These are phyloP conservation scores for Candida ovalis DNA, from an alignment of 805 yeast genomes.

Conservation along the genomic window DNA sequence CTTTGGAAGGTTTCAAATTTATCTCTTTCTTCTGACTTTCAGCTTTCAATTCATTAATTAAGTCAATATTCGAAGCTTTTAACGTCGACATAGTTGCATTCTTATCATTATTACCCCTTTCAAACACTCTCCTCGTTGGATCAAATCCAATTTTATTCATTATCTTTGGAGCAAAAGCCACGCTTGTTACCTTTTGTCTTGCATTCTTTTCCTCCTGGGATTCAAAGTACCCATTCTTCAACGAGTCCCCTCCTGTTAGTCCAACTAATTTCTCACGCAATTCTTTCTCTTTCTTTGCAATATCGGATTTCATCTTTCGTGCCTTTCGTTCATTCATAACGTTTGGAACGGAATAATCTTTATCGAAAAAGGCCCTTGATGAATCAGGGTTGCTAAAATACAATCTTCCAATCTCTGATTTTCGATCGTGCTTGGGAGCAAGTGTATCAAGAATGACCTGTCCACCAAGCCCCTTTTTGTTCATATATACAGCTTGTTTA, in stretches of 20 bases:
- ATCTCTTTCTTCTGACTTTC: slow-evolving; percentile 13
- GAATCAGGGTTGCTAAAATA: slow-evolving; percentile 40
- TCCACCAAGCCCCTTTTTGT: slow-evolving; percentile 11
- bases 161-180: slow-evolving; percentile 21
- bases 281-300: slow-evolving; percentile 33
- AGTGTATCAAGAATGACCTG: slow-evolving; percentile 23
- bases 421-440: slow-evolving; percentile 21
- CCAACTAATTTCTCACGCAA: slow-evolving; percentile 31
- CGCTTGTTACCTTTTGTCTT: slow-evolving; percentile 24
- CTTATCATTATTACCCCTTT: slow-evolving; percentile 3
- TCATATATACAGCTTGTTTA: slow-evolving; percentile 39
- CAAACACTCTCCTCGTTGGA: slow-evolving; percentile 25
- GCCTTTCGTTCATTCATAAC: slow-evolving; percentile 37
- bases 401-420: slow-evolving; percentile 18
- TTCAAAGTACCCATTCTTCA: slow-evolving; percentile 14
- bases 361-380: slow-evolving; percentile 49
- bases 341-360: slow-evolving; percentile 46
- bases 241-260: slow-evolving; percentile 22
- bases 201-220: slow-evolving; percentile 16
- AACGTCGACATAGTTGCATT: background rate
- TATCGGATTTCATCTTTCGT: slow-evolving; percentile 35
- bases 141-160: slow-evolving; percentile 28
- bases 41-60: slow-evolving; percentile 8
- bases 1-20: slow-evolving; percentile 18
- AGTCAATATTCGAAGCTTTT: slow-evolving; percentile 4